These are phyloP conservation scores for Yarrowia alimentaria DNA, from an alignment of 805 yeast species.

Conservation along the genomic window DNA sequence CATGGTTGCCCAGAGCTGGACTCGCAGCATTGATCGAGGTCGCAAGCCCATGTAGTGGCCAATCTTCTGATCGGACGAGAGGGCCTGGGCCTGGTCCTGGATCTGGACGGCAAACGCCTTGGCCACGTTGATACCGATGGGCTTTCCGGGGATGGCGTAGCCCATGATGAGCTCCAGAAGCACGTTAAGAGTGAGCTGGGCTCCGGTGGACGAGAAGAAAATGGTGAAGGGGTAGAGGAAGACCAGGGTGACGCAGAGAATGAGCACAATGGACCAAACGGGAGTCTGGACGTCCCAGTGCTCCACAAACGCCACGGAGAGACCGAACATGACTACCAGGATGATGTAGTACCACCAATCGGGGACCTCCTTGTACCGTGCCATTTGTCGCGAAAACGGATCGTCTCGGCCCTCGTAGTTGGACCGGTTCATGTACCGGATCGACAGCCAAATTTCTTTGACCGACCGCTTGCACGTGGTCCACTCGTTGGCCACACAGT, in stretches of 20 bases:
- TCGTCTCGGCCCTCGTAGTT: conserved; percentile 30
- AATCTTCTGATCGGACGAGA: conserved; percentile 56
- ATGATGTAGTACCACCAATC: conserved; percentile 65
- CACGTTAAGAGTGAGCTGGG: conserved; percentile 54
- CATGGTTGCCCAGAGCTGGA: conserved; percentile 45
- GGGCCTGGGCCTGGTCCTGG: conserved; percentile 58
- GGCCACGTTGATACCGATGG: conserved; percentile 60
- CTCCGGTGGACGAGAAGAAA: conserved; percentile 58
- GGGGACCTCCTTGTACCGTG: conserved; percentile 63
- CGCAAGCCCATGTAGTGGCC: conserved; percentile 61
- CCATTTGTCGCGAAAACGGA: conserved; percentile 43
- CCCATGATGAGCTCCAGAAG: conserved; percentile 65
- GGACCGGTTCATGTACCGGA: background rate
- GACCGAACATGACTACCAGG: conserved; percentile 45
- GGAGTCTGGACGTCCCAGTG: conserved; percentile 52
- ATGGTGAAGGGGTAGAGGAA: conserved; percentile 59
- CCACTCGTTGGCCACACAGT: conserved; percentile 25
- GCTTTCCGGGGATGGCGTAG: conserved; percentile 60
- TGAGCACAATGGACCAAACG: conserved; percentile 59
- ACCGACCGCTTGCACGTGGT: conserved; percentile 31
- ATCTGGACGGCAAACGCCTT: conserved; percentile 61
- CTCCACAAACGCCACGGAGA: conserved; percentile 37
- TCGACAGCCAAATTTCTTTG: background rate
- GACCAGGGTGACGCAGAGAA: conserved; percentile 51
- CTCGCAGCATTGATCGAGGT: conserved; percentile 52